phyloP scores from a whole-genome alignment of 192 early-diverging fungal genomes.

The Helicostylum pulchrum region DNA sequence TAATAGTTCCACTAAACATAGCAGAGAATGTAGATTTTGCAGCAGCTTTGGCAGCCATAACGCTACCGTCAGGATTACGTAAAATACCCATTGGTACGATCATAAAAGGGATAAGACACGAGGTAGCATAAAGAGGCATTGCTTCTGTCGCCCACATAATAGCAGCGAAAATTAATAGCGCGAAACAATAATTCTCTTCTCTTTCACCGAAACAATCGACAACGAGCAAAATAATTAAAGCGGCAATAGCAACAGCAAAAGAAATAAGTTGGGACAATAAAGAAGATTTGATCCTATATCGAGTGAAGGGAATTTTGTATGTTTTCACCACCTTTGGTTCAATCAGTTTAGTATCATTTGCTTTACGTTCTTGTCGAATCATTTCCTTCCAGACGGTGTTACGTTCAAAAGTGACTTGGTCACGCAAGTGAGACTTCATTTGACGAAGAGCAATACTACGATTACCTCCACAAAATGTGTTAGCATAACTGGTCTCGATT shows the following conservation, averaged over 20 bases:
- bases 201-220: conserved; percentile 60
- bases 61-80: conserved; percentile 41
- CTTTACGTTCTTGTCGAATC: conserved; percentile 61
- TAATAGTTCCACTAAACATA: conserved; percentile 76
- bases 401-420: conserved; percentile 68
- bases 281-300: conserved; percentile 10
- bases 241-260: conserved; percentile 46
- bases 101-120: conserved; percentile 64
- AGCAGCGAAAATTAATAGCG: conserved; percentile 78
- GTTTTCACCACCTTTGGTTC: conserved; percentile 29
- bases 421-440: conserved; percentile 58
- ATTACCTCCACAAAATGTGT: conserved; percentile 51
- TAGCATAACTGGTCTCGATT: conserved; percentile 56
- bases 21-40: conserved; percentile 64
- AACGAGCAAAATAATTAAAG: conserved; percentile 57
- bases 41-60: conserved; percentile 40
- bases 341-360: conserved; percentile 35
- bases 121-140: conserved; percentile 70
- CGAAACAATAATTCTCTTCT: conserved; percentile 85
- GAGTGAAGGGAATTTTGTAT: conserved; percentile 23
- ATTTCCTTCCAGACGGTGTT: conserved; percentile 78
- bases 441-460: conserved; percentile 50
- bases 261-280: conserved; percentile 26
- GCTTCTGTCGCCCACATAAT: conserved; percentile 86
- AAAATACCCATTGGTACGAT: conserved; percentile 63